Conservation (phyloP, 176 grass and related monocot species). For the Raddia guianensis region DNA sequence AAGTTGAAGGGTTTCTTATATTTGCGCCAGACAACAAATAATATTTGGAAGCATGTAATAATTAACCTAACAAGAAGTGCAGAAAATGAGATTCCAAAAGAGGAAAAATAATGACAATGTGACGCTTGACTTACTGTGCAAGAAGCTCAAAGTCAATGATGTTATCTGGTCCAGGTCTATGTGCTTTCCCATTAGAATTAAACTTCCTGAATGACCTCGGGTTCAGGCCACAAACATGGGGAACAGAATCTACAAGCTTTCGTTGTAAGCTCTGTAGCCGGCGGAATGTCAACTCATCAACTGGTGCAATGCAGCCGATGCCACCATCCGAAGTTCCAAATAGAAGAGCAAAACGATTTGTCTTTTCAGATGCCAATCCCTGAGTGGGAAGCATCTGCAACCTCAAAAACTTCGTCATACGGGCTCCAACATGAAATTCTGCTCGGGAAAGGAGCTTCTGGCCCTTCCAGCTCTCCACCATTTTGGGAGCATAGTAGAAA, state of each 20-base stretch:
- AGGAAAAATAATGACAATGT: neutral
- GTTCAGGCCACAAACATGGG: slow-evolving; percentile 81
- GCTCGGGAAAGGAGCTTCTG: slow-evolving; percentile 85
- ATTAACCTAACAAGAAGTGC: neutral
- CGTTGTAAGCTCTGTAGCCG: slow-evolving; percentile 80
- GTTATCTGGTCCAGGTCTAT: slow-evolving; percentile 88
- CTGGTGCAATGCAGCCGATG: slow-evolving; percentile 88
- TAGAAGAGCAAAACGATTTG: slow-evolving; percentile 83
- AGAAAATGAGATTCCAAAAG: neutral
- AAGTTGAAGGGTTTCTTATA: too few species aligned
- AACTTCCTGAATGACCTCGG: slow-evolving; percentile 86
- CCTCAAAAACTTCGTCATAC: slow-evolving; percentile 82
- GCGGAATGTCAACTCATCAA: slow-evolving; percentile 83
- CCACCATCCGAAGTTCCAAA: slow-evolving; percentile 89
- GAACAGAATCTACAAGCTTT: slow-evolving; percentile 76
- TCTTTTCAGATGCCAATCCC: slow-evolving; percentile 70
- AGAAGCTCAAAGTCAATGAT: slow-evolving; percentile 91
- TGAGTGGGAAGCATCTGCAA: slow-evolving; percentile 79
- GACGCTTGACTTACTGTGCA: slow-evolving; percentile 68
- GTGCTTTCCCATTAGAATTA: slow-evolving; percentile 71
- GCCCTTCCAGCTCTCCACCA: slow-evolving; percentile 95
- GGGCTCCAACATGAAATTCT: slow-evolving; percentile 85
- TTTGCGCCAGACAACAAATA: neutral
- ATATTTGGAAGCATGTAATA: neutral
- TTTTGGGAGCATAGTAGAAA: slow-evolving; percentile 95